Percentiles rank a stretch among this genome's conserved stretches.
These are phyloP conservation scores for Leptographium wingfieldii DNA, from an alignment of 2,329 filamentous ascomycete genomes.

Conservation along the genomic window DNA sequence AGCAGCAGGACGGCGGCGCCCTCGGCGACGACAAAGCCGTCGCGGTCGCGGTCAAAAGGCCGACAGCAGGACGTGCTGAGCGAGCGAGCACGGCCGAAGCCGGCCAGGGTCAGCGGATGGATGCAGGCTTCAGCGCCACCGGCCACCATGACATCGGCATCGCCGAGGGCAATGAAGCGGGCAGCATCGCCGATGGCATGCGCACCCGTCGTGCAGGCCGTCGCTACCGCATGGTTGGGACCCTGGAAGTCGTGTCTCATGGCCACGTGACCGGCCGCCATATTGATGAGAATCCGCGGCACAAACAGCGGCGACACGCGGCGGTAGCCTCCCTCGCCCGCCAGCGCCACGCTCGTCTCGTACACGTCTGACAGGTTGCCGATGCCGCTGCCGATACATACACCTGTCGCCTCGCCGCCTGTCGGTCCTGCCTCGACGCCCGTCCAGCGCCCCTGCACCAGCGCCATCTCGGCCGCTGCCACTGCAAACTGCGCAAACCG, in stretches of 20 bases:
- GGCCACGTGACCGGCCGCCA: constrained; percentile 87
- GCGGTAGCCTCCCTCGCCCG: constrained; percentile 63
- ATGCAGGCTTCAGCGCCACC: constrained; percentile 93
- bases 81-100: constrained; percentile 79
- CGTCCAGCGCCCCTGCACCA: constrained; percentile 69
- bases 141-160: constrained; percentile 93
- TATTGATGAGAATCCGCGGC: constrained; percentile 83
- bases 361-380: constrained; percentile 89
- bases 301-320: constrained; percentile 92
- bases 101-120: constrained; percentile 83
- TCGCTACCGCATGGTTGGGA: constrained; percentile 85
- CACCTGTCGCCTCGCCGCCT: constrained; percentile 59
- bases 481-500: constrained; percentile 84
- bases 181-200: constrained; percentile 90
- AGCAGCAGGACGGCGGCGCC: constrained; percentile 79
- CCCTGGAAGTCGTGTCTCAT: constrained; percentile 86
- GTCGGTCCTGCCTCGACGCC: constrained; percentile 30
- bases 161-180: constrained; percentile 81
- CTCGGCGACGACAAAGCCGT: constrained; percentile 87
- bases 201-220: constrained; percentile 90
- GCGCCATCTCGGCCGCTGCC: constrained; percentile 73
- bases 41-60: constrained; percentile 70
- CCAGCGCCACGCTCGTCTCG: constrained; percentile 64
- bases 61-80: constrained; percentile 63
- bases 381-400: constrained; percentile 90